phyloP scores from a whole-genome alignment of 768 basidiomycete species.

The Tylopilus felleus region DNA sequence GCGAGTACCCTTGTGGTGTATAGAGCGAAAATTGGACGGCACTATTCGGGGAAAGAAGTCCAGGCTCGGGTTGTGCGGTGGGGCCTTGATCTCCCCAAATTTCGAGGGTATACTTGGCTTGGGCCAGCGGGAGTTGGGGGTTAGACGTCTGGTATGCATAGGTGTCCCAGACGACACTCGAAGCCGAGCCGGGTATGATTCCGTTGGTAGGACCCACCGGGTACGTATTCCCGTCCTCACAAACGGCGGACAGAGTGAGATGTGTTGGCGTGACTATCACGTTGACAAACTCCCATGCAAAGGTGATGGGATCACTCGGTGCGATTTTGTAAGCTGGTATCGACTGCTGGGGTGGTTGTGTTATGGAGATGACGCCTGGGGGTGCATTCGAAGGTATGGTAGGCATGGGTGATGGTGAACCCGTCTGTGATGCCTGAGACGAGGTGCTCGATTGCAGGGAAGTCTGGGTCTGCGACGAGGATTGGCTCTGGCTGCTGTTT shows the following conservation, averaged over 20 bases:
- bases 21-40: conserved; percentile 57
- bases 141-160: conserved; percentile 48
- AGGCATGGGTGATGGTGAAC: conserved; percentile 11
- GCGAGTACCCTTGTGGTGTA: conserved; percentile 48
- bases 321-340: conserved; percentile 91
- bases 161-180: conserved; percentile 55
- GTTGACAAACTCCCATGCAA: conserved; percentile 87
- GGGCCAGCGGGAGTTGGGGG: conserved; percentile 50
- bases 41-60: conserved; percentile 50
- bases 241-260: conserved; percentile 59
- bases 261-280: conserved; percentile 61
- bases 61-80: conserved; percentile 43
- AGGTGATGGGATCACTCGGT: conserved; percentile 66
- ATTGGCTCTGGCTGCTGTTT: not conserved
- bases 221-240: conserved; percentile 65
- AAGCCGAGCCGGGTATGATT: conserved; percentile 48
- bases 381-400: conserved; percentile 51
- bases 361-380: conserved; percentile 67
- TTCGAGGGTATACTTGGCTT: conserved; percentile 55
- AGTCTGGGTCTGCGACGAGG: too few species aligned
- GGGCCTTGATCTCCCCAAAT: conserved; percentile 58
- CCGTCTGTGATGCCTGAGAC: conserved; percentile 1
- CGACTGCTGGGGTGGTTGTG: conserved; percentile 76
- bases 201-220: conserved; percentile 55
- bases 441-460: too few species aligned